Evolutionary conservation across 2,329 filamentous ascomycete genomes (phyloP).

Genomic region (Epicoccum sorghinum): DNA sequence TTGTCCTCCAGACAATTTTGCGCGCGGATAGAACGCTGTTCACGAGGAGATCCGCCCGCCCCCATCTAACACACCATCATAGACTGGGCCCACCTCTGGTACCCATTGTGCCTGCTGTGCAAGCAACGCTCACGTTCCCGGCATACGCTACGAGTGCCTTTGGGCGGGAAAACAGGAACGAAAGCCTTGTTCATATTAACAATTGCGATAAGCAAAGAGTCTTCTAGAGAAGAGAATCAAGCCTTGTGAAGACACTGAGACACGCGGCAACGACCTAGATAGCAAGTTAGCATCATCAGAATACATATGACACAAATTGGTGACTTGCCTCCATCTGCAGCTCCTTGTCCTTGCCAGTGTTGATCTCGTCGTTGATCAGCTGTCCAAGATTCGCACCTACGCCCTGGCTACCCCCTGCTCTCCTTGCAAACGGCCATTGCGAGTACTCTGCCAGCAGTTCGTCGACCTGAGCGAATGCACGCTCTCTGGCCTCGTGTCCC

Average conservation of each 20-base stretch:
- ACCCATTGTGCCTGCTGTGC: slow-evolving; percentile 4
- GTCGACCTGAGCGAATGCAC: slow-evolving; percentile 96
- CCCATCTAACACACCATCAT: slow-evolving; percentile 12
- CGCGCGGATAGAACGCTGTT: slow-evolving; percentile 38
- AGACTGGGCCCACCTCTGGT: not conserved
- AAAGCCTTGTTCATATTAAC: slow-evolving; percentile 6
- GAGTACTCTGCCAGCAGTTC: slow-evolving; percentile 95
- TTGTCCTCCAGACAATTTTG: slow-evolving; percentile 27
- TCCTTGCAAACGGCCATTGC: slow-evolving; percentile 93
- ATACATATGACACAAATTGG: not conserved
- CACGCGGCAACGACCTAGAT: slow-evolving; percentile 83
- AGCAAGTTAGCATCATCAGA: not conserved
- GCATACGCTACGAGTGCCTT: not conserved
- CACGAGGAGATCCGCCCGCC: slow-evolving; percentile 21
- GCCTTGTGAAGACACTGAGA: slow-evolving; percentile 93
- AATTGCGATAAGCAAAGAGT: slow-evolving; percentile 15
- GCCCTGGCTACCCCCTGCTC: slow-evolving; percentile 74
- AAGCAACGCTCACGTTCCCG: not conserved
- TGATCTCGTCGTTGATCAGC: slow-evolving; percentile 85
- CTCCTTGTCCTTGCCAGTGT: slow-evolving; percentile 87
- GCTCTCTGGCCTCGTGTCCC: slow-evolving; percentile 90
- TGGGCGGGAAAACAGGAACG: not conserved
- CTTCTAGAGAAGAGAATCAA: slow-evolving; percentile 87
- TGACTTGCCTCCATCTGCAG: slow-evolving; percentile 85
- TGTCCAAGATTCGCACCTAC: slow-evolving; percentile 93